phyloP scores from a whole-genome alignment of 2,329 filamentous ascomycete genomes.

The Verticillium longisporum region DNA sequence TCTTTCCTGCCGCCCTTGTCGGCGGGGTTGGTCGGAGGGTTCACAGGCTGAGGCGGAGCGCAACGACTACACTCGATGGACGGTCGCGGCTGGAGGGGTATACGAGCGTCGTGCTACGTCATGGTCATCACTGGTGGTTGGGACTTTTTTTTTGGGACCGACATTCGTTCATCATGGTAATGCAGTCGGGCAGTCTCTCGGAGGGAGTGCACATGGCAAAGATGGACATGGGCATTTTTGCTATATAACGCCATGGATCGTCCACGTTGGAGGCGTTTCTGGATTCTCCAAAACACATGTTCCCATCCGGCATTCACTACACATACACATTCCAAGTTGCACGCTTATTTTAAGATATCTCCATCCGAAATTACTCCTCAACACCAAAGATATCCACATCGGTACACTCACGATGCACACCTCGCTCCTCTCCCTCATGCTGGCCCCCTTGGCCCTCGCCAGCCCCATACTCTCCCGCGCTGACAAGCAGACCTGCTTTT shows the following conservation, averaged over 20 bases:
- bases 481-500: constrained; percentile 10
- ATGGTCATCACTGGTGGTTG: constrained; percentile 1
- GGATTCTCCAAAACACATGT: neutral
- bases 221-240: neutral
- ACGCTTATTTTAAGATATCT: no score
- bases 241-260: neutral
- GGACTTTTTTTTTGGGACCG: constrained; percentile 2
- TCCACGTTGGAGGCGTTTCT: neutral
- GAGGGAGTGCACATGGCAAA: neutral
- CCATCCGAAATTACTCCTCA: no score
- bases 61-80: neutral
- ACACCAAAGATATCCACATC: neutral
- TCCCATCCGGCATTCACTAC: neutral
- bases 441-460: constrained; percentile 5
- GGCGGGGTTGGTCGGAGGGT: neutral
- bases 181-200: neutral
- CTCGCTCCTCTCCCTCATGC: constrained; percentile 4
- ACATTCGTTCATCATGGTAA: constrained; percentile 5
- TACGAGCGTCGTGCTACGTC: constrained; percentile 12
- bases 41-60: neutral
- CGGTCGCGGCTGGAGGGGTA: neutral
- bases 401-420: constrained; percentile 1
- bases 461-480: constrained; percentile 2
- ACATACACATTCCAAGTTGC: no score
- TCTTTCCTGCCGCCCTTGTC: constrained; percentile 3